Evolutionary conservation across 306 rosid genomes (phyloP).

Genomic region (Cucurbita maxima): DNA sequence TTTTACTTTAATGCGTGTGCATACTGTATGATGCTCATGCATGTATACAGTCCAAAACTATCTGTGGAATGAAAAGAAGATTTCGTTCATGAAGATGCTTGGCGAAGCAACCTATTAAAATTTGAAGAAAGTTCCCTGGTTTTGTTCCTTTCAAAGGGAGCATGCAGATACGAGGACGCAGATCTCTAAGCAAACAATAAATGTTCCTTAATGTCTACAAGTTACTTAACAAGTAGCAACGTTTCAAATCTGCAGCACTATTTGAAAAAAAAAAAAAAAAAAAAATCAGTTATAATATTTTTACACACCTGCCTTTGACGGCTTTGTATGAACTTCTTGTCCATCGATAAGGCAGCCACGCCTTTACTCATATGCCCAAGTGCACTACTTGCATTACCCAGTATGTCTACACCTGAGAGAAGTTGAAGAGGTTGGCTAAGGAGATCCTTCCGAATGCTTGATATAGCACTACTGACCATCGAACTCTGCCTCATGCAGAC

Average conservation of each 20-base stretch:
- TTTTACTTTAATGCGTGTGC: background rate
- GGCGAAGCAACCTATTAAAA: background rate
- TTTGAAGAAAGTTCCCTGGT: background rate
- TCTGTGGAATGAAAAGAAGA: background rate
- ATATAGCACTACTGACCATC: conserved; percentile 79
- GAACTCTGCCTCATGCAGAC: conserved; percentile 89
- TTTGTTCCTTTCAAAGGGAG: background rate
- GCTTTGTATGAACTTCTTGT: conserved; percentile 94
- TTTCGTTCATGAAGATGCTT: background rate
- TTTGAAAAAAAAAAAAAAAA: background rate
- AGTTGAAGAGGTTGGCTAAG: conserved; percentile 92
- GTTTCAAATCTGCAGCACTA: background rate
- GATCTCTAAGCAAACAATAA: too few relatives aligned
- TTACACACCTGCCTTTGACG: conserved; percentile 77
- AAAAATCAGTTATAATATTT: background rate
- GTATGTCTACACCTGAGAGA: conserved; percentile 91
- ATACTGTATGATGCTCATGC: background rate
- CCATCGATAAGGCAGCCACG: conserved; percentile 95
- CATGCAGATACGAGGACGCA: too few relatives aligned
- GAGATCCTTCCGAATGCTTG: conserved; percentile 85
- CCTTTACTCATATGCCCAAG: conserved; percentile 99
- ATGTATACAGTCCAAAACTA: background rate
- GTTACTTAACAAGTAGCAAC: background rate
- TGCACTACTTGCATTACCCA: conserved; percentile 99
- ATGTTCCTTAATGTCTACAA: too few relatives aligned